A percentile compares a stretch with the other conserved stretches of the same genome.
phyloP scores from a whole-genome alignment of 805 yeast genomes.

The Saccharomycopsis fermentans region DNA sequence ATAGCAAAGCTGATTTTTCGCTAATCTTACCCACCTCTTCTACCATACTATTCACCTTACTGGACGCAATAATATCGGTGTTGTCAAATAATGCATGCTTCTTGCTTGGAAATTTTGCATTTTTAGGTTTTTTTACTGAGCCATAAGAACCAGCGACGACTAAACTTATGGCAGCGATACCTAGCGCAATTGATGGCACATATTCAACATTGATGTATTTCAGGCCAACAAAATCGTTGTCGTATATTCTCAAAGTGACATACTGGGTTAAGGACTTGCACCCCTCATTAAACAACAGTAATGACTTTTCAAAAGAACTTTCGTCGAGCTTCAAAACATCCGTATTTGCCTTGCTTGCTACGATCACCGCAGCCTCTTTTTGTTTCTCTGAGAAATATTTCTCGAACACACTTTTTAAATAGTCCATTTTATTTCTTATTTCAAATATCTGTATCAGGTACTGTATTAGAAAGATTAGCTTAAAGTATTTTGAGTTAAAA shows the following conservation, averaged over 20 bases:
- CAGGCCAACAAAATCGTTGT: not conserved
- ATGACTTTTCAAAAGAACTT: not conserved
- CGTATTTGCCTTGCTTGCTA: not conserved
- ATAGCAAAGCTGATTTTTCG: not conserved
- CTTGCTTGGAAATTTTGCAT: conserved; percentile 24
- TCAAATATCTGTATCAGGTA: not conserved
- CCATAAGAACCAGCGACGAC: conserved; percentile 28
- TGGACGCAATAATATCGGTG: conserved; percentile 25
- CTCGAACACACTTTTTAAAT: not conserved
- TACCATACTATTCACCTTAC: not conserved
- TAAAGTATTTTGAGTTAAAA: no score
- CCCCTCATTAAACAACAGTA: not conserved
- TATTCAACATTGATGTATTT: not conserved
- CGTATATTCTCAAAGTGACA: conserved; percentile 1
- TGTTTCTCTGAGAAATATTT: not conserved
- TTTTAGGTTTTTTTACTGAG: conserved; percentile 22
- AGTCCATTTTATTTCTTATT: not conserved
- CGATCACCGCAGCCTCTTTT: not conserved
- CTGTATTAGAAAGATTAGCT: no score
- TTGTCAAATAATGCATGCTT: conserved; percentile 34
- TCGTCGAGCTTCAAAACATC: not conserved
- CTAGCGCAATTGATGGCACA: conserved; percentile 7
- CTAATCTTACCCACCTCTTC: not conserved
- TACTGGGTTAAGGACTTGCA: not conserved
- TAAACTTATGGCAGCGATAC: conserved; percentile 23